phyloP scores from a whole-genome alignment of 1,284 basidiomycete species.

The Meira nashicola region DNA sequence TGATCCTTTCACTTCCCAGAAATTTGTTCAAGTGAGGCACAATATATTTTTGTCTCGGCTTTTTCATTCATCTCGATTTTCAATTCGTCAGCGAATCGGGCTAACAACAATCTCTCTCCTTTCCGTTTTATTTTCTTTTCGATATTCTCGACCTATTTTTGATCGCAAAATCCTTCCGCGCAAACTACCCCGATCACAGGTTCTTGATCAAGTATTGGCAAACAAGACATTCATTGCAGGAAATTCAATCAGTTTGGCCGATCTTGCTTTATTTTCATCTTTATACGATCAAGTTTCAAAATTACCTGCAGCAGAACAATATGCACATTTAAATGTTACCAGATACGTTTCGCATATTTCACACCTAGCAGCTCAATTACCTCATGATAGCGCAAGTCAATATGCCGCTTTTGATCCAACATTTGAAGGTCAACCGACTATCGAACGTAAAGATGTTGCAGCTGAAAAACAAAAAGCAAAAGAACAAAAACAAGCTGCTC shows the following conservation, averaged over 20 bases:
- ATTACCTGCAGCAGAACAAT: slow-evolving; percentile 39
- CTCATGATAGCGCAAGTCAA: slow-evolving; percentile 24
- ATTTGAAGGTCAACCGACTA: slow-evolving; percentile 47
- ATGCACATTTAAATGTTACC: slow-evolving; percentile 43
- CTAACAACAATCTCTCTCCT: too few relatives aligned
- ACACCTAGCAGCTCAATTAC: slow-evolving; percentile 21
- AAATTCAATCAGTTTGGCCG: slow-evolving; percentile 44
- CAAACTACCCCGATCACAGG: slow-evolving; percentile 6
- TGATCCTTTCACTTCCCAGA: too few relatives aligned
- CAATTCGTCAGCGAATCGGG: too few relatives aligned
- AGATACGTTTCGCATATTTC: slow-evolving; percentile 51
- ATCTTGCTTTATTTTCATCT: slow-evolving; percentile 47
- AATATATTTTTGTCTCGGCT: too few relatives aligned
- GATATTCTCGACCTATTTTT: not conserved
- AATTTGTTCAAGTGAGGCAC: too few relatives aligned
- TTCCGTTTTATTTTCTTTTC: too few relatives aligned
- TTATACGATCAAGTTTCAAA: slow-evolving; percentile 43
- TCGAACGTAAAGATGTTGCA: slow-evolving; percentile 35
- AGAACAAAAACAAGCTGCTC: slow-evolving; percentile 21
- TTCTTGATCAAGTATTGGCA: slow-evolving; percentile 38
- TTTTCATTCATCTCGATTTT: too few relatives aligned
- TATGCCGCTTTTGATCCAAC: slow-evolving; percentile 34
- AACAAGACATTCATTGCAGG: slow-evolving; percentile 37
- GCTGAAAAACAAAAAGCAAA: slow-evolving; percentile 43
- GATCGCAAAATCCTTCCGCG: not conserved